Base-by-base conservation (phyloP, 306 rosid genomes). In the Albizia julibrissin region DNA sequence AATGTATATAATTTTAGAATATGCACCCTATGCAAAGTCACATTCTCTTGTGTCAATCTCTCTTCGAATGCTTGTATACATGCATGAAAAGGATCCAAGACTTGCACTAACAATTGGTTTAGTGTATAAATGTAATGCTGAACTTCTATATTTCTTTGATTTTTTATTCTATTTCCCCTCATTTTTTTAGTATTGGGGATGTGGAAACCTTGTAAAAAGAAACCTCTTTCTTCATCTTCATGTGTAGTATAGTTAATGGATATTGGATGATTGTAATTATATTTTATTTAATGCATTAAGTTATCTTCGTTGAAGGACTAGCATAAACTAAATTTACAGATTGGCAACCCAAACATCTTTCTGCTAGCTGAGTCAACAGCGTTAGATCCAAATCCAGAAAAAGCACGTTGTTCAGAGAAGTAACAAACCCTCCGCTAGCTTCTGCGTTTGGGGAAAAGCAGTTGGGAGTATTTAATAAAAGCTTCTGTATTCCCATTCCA, bases 141-240 rank as follows among this genome's bases (percentile, higher is more conserved):
- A 52, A 68, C 72, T 59, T 47, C 34, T 49, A 37, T 6, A 37
- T 67, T 8, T 27, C 31, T 34, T n/a, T 86, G 67, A 46, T 27
- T 34, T 84, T 75, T 74, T 84, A 77, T 72, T 84, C 78, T 21
- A 67, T 62, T 69, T 44, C 66, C 54, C 84, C 84, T 82, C 86
- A 5, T 6, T 47, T 65, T 68, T 80, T 75, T 16, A 61, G 43
- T 31, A 80, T 19, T 21, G 43, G 88, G 80, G 86, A 75, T 75
- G 82, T 64, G 47, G 81, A 75, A 86, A 79, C 83, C 79, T 82
- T 86, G 88, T 89, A 84, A 49, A 84, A 88, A 80, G 78, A 71
- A 22, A 68, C 59, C 72, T 47, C 70, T 66, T 24, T 5, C 6
- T 47, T 69, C 49, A 50, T 65, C 72, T 46, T 83, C 31, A 54